phyloP scores from a whole-genome alignment of 805 yeast species.

The Wickerhamomyces chambardii region DNA sequence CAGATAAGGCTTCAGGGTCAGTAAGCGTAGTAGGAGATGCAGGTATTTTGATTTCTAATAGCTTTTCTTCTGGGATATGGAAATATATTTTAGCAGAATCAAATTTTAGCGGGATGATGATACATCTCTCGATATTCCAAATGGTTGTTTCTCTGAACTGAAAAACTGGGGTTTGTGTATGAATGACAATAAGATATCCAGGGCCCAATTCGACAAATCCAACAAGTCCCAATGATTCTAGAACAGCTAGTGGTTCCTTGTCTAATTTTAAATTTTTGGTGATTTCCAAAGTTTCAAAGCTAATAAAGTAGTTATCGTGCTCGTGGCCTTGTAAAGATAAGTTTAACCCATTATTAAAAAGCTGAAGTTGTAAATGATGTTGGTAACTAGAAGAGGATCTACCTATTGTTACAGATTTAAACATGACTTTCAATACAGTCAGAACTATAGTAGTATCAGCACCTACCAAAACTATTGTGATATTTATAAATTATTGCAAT shows the following conservation, averaged over 20 bases:
- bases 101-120: constrained; percentile 14
- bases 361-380: constrained; percentile 1
- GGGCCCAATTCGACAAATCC: constrained; percentile 17
- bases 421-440: too few species aligned
- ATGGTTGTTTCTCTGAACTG: constrained; percentile 6
- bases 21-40: too few species aligned
- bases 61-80: neutral
- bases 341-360: constrained; percentile 6
- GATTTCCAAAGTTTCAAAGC: neutral
- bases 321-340: neutral
- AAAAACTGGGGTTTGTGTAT: constrained; percentile 9
- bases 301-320: neutral
- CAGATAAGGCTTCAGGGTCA: too few species aligned
- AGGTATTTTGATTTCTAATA: too few species aligned
- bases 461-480: too few species aligned
- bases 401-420: too few species aligned
- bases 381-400: neutral
- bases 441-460: too few species aligned
- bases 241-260: constrained; percentile 2
- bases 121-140: constrained; percentile 9
- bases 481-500: too few species aligned
- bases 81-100: constrained; percentile 11
- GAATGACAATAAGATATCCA: constrained; percentile 13
- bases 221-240: constrained; percentile 8
- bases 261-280: neutral